Percentiles rank a stretch among this genome's conserved stretches.
Conservation (phyloP, 768 basidiomycete species). For the Xerocomus spinulosus region DNA sequence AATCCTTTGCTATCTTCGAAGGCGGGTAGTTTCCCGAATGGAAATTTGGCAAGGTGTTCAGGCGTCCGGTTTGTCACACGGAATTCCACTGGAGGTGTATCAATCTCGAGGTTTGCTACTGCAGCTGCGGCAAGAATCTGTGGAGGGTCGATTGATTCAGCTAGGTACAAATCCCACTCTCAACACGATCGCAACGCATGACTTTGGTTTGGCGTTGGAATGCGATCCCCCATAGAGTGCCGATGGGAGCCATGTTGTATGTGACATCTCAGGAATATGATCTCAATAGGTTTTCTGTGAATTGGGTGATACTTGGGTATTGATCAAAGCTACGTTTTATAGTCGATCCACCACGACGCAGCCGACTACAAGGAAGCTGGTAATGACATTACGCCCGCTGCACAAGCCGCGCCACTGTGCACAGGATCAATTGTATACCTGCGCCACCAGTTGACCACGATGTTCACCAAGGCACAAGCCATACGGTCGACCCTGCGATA, state of each 20-base stretch:
- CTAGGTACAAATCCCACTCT: neutral
- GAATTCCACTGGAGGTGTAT: slow-evolving; percentile 20
- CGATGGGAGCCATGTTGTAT: slow-evolving; percentile 22
- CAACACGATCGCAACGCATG: slow-evolving; percentile 15
- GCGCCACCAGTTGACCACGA: too few species aligned
- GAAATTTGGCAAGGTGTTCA: slow-evolving; percentile 29
- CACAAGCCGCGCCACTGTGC: too few species aligned
- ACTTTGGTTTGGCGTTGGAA: slow-evolving; percentile 27
- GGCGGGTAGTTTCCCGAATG: slow-evolving; percentile 25
- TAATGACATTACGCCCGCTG: too few species aligned
- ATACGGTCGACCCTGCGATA: too few species aligned
- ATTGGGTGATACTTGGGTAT: neutral
- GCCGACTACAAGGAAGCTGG: too few species aligned
- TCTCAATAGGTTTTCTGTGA: neutral
- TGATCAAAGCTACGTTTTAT: slow-evolving; percentile 10
- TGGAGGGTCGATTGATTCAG: neutral
- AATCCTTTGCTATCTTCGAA: slow-evolving; percentile 25
- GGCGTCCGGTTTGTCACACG: slow-evolving; percentile 22
- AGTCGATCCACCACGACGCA: too few species aligned
- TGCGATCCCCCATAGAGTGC: slow-evolving; percentile 23
- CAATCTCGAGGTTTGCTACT: slow-evolving; percentile 24
- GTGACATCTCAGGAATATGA: neutral
- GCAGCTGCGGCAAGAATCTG: slow-evolving; percentile 25
- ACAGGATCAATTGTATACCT: too few species aligned
- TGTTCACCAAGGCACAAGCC: too few species aligned